Evolutionary conservation across 371 early-diverging fungal species (phyloP).

Genomic region (Mortierella sp.): DNA sequence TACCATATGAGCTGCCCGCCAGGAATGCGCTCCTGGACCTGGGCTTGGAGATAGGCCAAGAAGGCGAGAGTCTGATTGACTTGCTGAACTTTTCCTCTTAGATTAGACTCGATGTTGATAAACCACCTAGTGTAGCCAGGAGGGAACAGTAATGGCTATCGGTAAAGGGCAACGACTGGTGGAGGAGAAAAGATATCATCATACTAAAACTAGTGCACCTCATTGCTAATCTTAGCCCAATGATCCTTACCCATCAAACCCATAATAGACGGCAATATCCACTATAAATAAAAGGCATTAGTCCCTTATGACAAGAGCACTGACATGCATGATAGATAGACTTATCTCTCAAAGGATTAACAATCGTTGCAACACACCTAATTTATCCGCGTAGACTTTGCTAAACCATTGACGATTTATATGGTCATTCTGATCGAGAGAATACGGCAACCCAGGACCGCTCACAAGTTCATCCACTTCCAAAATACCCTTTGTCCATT

Average conservation of each 20-base stretch:
- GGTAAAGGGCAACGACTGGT: not conserved
- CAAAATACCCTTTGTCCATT: conserved; percentile 54
- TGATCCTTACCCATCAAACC: conserved; percentile 63
- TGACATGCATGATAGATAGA: not conserved
- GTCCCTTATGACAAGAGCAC: not conserved
- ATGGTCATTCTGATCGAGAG: conserved; percentile 22
- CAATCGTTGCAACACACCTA: conserved; percentile 48
- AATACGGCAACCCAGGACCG: conserved; percentile 36
- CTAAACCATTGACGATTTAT: conserved; percentile 48
- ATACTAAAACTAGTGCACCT: not conserved
- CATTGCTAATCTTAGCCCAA: no score
- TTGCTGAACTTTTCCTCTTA: conserved; percentile 50
- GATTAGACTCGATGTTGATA: conserved; percentile 69
- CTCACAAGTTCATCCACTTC: conserved; percentile 60
- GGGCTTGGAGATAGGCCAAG: conserved; percentile 55
- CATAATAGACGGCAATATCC: conserved; percentile 66
- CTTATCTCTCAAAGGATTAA: not conserved
- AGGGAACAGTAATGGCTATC: not conserved
- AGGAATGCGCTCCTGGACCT: conserved; percentile 61
- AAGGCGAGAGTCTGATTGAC: conserved; percentile 54
- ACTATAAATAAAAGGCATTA: no score
- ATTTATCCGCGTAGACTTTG: conserved; percentile 62
- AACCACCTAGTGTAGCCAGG: conserved; percentile 55
- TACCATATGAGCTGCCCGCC: conserved; percentile 66
- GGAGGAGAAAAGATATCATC: not conserved